phyloP scores from a whole-genome alignment of 306 rosid species.

The Vigna trinervia region DNA sequence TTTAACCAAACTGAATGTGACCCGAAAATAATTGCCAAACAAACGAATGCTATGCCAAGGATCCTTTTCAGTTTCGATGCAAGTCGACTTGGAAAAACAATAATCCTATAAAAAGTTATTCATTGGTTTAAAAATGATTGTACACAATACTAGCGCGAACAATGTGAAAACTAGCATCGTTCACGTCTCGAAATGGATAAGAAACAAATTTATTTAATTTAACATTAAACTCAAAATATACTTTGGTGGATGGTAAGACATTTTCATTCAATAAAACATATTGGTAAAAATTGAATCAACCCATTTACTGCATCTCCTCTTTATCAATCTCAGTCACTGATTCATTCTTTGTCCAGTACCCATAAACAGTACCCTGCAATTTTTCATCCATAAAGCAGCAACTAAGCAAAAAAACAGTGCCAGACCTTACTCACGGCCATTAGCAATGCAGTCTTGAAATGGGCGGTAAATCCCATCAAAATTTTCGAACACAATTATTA shows the following conservation, averaged over 20 bases:
- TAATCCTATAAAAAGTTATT: not conserved
- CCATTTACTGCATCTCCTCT: not conserved
- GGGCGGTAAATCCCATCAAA: too few relatives aligned
- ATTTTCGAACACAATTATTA: slow-evolving; percentile 40
- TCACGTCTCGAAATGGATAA: not conserved
- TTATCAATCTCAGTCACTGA: too few relatives aligned
- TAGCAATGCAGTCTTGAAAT: too few relatives aligned
- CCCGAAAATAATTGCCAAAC: not conserved
- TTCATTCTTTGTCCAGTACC: too few relatives aligned
- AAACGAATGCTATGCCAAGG: not conserved
- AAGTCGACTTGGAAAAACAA: not conserved
- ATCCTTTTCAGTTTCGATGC: not conserved
- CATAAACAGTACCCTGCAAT: too few relatives aligned
- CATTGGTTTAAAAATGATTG: not conserved
- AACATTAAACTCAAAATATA: not conserved
- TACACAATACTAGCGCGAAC: not conserved
- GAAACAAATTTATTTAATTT: not conserved
- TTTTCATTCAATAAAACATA: not conserved
- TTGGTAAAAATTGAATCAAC: not conserved
- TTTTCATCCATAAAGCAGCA: too few relatives aligned
- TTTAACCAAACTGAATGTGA: not conserved
- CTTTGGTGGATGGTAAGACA: not conserved
- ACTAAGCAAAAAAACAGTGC: too few relatives aligned
- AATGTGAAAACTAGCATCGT: not conserved
- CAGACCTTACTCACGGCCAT: too few relatives aligned